Percentiles rank a stretch among this genome's conserved stretches.
Conservation (phyloP, 306 rosid genomes). For the Dalbergia oliveri region DNA sequence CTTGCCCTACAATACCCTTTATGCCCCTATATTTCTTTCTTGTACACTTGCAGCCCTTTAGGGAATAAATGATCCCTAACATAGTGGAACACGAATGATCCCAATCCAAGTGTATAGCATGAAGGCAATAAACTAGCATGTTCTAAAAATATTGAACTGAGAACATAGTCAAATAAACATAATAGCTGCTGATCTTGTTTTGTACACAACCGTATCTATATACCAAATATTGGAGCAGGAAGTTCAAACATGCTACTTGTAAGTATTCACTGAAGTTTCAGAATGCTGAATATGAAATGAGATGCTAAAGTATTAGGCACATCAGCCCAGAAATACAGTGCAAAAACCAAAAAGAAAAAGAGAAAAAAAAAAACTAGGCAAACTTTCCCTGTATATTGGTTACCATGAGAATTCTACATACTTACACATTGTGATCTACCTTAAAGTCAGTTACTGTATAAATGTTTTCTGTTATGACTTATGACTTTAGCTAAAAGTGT, state of each 20-base stretch:
- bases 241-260: neutral
- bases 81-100: neutral
- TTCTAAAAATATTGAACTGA: neutral
- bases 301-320: slow-evolving; percentile 10
- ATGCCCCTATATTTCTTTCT: too few relatives aligned
- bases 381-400: neutral
- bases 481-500: slow-evolving; percentile 10
- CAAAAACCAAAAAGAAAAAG: neutral
- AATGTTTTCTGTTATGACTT: neutral
- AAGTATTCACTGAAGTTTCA: slow-evolving; percentile 24
- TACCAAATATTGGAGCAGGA: neutral
- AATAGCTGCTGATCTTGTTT: neutral
- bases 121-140: neutral
- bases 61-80: too few relatives aligned
- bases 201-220: neutral
- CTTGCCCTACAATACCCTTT: too few relatives aligned
- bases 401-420: slow-evolving; percentile 7
- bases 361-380: neutral
- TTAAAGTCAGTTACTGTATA: neutral
- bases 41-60: too few relatives aligned
- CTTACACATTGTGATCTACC: neutral
- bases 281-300: slow-evolving; percentile 12
- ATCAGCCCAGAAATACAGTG: slow-evolving; percentile 9
- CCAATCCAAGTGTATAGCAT: neutral
- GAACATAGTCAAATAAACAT: neutral